Conservation (phyloP, 78 protist genomes). For the Guillardia theta region DNA sequence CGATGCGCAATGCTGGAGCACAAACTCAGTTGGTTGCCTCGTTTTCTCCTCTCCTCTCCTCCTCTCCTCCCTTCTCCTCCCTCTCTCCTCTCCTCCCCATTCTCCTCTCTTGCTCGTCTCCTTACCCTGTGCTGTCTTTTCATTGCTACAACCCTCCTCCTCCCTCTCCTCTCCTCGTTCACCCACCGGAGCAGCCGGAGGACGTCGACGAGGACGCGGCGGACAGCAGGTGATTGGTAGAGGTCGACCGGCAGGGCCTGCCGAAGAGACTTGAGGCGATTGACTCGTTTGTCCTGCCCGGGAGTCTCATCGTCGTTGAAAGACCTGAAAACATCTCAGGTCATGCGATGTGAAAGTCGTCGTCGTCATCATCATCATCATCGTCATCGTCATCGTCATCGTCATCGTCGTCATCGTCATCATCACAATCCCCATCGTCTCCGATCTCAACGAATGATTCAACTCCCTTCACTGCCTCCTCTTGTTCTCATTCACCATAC, state of each 20-base stretch:
- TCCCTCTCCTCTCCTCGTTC: neutral
- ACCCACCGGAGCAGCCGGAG: neutral
- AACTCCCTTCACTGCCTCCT: too few species aligned
- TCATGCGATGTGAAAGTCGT: too few species aligned
- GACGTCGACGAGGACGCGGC: neutral
- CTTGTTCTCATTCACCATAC: too few species aligned
- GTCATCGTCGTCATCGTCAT: too few species aligned
- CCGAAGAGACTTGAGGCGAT: neutral
- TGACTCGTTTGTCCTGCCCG: neutral
- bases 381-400: too few species aligned
- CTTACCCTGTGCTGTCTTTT: neutral
- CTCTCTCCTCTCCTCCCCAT: neutral
- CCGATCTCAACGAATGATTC: too few species aligned
- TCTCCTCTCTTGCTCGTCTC: neutral
- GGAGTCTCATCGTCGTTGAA: neutral
- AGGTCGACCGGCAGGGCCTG: slow-evolving; percentile 22
- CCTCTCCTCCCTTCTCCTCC: neutral
- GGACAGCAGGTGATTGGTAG: neutral
- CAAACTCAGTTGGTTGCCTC: neutral
- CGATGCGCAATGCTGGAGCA: neutral
- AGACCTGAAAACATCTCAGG: too few species aligned
- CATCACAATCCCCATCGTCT: too few species aligned
- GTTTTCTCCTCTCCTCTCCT: neutral
- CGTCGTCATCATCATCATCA: too few species aligned
- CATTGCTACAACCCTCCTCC: neutral